Base-by-base conservation (phyloP, 192 early-diverging fungal species). In the Allomyces macrogynus region DNA sequence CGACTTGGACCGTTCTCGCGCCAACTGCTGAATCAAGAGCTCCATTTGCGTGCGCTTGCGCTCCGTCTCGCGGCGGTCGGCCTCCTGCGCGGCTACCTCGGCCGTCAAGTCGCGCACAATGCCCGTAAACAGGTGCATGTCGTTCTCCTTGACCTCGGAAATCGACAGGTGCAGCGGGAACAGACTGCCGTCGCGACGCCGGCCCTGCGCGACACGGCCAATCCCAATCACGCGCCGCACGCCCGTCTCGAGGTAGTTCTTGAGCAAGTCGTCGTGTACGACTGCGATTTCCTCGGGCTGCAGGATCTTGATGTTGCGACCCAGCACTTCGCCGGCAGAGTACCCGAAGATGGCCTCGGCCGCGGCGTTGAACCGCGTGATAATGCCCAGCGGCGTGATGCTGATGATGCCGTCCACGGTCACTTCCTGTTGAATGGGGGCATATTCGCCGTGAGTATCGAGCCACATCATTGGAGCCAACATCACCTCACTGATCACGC, bases 401-500 rank as follows among this genome's bases (percentile, higher is more conserved):
- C 70, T 77, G 70, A 77, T 74, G 62, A 77, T 72, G 3, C 69
- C 76, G 64, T 77, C 76, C 0, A 27, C 69, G 12, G 74, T 67
- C 26, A 64, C 64, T 23, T 73, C 69, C 32, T 40, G 7, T 40
- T 40, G 32, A 8, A 40, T 40, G 5, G 32, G 8, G 32, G 8
- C 0, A 40, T 7, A 7, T 7, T 7, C 5, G 7, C 32, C 32
- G 32, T 40, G 32, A 40, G 32, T 40, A 8, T n/a, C 8, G n/a
- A n/a, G n/a, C n/a, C n/a, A n/a, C n/a, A n/a, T n/a, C n/a, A n/a
- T n/a, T n/a, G n/a, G n/a, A n/a, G n/a, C n/a, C n/a, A n/a, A n/a
- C n/a, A 40, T 40, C 32, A 40, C 32, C 7, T 7, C 32, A 8
- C 8, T 0, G 7, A 40, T 40, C 32, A 40, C 32, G 32, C 7